These are phyloP conservation scores for Barnettozyma sucrosica DNA, from an alignment of 805 yeast species.

Conservation along the genomic window DNA sequence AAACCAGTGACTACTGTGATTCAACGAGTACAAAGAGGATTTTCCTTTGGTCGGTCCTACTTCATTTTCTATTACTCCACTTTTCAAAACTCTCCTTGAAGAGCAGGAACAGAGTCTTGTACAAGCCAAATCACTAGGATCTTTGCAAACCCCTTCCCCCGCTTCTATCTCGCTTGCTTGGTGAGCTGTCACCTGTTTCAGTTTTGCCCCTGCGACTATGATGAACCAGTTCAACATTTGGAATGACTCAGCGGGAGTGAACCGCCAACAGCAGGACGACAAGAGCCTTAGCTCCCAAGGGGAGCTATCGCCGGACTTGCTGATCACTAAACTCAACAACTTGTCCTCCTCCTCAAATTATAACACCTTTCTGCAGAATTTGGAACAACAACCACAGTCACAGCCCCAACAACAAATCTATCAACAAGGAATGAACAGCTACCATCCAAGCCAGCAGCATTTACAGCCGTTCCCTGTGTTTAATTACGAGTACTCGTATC, in stretches of 20 bases:
- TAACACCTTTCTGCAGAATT: slow-evolving; percentile 11
- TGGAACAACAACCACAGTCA: slow-evolving; percentile 3
- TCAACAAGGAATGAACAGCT: neutral
- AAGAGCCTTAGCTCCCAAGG: neutral
- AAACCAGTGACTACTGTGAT: neutral
- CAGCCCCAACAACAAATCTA: neutral
- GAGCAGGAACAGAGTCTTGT: neutral
- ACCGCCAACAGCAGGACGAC: slow-evolving; percentile 4
- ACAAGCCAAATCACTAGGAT: neutral
- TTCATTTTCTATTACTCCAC: neutral
- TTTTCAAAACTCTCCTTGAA: neutral
- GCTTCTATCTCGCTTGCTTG: neutral
- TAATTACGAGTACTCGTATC: slow-evolving; percentile 8
- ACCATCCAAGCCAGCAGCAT: slow-evolving; percentile 2
- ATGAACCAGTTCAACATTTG: slow-evolving; percentile 16
- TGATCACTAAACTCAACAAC: slow-evolving; percentile 20
- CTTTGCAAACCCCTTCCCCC: neutral
- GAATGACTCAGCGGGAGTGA: slow-evolving; percentile 8
- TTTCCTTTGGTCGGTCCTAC: neutral
- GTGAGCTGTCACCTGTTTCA: neutral
- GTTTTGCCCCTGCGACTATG: neutral
- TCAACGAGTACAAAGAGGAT: neutral
- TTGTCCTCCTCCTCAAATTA: slow-evolving; percentile 17
- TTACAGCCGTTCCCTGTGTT: slow-evolving; percentile 3
- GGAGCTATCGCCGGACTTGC: slow-evolving; percentile 21